Conservation (phyloP, 106 monocot species). For the Allium fistulosum region DNA sequence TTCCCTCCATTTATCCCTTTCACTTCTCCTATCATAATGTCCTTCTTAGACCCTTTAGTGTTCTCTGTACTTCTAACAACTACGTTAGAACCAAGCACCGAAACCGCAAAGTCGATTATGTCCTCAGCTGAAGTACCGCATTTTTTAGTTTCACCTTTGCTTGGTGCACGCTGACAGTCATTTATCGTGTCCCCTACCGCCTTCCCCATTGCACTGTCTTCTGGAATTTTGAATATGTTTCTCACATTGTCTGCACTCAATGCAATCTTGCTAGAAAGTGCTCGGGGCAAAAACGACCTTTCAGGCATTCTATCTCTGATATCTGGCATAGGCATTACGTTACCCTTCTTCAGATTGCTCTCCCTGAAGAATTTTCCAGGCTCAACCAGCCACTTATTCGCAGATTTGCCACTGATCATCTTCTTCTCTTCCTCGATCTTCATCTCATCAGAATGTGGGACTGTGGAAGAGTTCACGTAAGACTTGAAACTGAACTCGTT, state of each 20-base stretch:
- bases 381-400: conserved; percentile 59
- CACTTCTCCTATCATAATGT: conserved; percentile 33
- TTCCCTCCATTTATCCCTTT: conserved; percentile 66
- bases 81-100: conserved; percentile 48
- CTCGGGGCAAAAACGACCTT: conserved; percentile 63
- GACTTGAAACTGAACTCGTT: background rate
- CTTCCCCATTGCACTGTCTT: conserved; percentile 49
- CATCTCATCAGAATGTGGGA: conserved; percentile 26
- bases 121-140: conserved; percentile 79
- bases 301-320: conserved; percentile 60
- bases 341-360: conserved; percentile 33
- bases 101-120: conserved; percentile 72
- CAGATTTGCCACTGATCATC: background rate
- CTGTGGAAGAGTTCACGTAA: background rate
- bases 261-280: conserved; percentile 28
- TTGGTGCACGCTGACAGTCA: conserved; percentile 74
- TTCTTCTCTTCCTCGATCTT: conserved; percentile 3
- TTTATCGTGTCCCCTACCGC: conserved; percentile 49
- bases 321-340: conserved; percentile 75
- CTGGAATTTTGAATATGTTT: conserved; percentile 30
- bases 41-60: conserved; percentile 28
- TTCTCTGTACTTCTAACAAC: conserved; percentile 53
- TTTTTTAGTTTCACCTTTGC: conserved; percentile 78
- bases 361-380: conserved; percentile 91
- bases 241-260: conserved; percentile 37